Base-by-base conservation (phyloP, 2,329 filamentous ascomycete genomes). In the Alternaria hordeiaustralica region DNA sequence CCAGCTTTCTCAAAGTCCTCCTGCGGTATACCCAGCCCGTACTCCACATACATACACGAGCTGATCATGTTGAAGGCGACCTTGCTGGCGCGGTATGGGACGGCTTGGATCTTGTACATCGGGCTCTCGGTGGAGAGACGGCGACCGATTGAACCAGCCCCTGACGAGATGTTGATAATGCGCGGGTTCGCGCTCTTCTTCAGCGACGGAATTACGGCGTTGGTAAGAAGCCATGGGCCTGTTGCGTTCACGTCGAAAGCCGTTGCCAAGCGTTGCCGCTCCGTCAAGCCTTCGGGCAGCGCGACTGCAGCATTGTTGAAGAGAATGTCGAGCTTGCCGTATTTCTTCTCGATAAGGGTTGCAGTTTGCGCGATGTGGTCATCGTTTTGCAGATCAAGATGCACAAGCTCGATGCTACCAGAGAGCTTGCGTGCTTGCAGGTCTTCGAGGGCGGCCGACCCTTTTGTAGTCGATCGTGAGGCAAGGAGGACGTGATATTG, bases 381-480 rank as follows among this genome's bases (percentile, higher is more conserved):
- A 59, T 85, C 82, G 30, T 75, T 77, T 28, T 75, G 78, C 8
- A 85, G 70, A 67, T 86, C 83, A 15, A 86, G 79, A 26, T 78
- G 72, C 6, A 84, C 65, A 1, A 80, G 64, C 41, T 82, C 78
- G 33, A 82, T 72, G 8, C 72, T 74, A 5, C 74, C 74, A 5
- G 74, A 61, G 2, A 71, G 68, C 7, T 69, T 71, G 47, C 64
- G 78, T 51, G 68, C 71, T 67, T 61, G 74, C 47, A 78, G 67
- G 21, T 73, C 65, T 43, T 73, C 51, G 3, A 77, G 56, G 4
- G 73, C 74, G 3, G 73, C 71, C 20, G 76, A 66, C 55, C 76
- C 75, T 60, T 68, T 75, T 4, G 62, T 30, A 6, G 60, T 25
- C 9, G 67, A 71, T 20, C 75, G 74, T 6, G 71, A 65, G 10